These are phyloP conservation scores for Clarkia xantiana DNA, from an alignment of 345 rosid genomes.

Conservation along the genomic window DNA sequence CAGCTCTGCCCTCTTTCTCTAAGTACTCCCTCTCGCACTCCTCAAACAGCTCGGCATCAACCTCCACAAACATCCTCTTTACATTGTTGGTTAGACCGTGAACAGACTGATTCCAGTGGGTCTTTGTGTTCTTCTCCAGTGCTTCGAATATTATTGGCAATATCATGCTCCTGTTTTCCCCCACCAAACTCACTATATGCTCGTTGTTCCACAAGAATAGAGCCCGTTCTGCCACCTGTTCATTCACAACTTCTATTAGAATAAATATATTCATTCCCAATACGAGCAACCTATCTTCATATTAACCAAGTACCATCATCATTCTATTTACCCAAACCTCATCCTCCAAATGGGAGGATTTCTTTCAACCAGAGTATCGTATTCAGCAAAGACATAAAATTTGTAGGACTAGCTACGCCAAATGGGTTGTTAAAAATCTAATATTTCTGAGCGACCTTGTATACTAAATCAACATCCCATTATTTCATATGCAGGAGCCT, in stretches of 20 bases:
- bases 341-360: too few species aligned
- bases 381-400: too few species aligned
- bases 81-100: constrained; percentile 68
- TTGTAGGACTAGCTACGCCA: too few species aligned
- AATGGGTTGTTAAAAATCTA: too few species aligned
- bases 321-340: too few species aligned
- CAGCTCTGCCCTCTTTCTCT: constrained; percentile 49
- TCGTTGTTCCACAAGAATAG: constrained; percentile 89
- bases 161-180: constrained; percentile 53
- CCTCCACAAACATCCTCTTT: constrained; percentile 71
- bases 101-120: constrained; percentile 85
- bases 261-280: neutral
- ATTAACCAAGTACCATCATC: too few species aligned
- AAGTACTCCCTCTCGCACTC: constrained; percentile 49
- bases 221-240: constrained; percentile 82
- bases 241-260: neutral
- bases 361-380: too few species aligned
- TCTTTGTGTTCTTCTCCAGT: constrained; percentile 57
- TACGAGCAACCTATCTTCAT: neutral
- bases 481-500: neutral
- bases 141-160: constrained; percentile 63
- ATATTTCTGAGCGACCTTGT: too few species aligned
- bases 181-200: constrained; percentile 60
- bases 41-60: constrained; percentile 68
- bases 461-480: neutral